A percentile compares a stretch with the other conserved stretches of the same genome.
Evolutionary conservation across 2,329 filamentous ascomycete species (phyloP).

Genomic region (Didymosphaeria variabile): DNA sequence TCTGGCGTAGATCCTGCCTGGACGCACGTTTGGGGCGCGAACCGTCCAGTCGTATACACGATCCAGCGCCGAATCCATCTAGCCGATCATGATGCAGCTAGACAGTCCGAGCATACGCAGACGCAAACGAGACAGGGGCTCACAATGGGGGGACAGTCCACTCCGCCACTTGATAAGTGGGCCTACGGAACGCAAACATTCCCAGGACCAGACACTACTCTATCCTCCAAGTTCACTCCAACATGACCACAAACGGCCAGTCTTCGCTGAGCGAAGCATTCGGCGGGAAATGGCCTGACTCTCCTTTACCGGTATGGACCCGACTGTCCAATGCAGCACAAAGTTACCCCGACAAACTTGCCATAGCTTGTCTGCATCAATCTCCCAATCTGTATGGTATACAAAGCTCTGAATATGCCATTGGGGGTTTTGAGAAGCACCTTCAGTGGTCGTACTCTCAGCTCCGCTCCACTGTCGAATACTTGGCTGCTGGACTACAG

Average conservation of each 20-base stretch:
- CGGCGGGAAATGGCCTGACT: slow-evolving; percentile 9
- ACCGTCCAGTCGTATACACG: neutral
- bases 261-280: slow-evolving; percentile 10
- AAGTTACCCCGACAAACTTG: slow-evolving; percentile 9
- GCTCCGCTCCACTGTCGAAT: neutral
- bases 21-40: neutral
- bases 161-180: slow-evolving; percentile 5
- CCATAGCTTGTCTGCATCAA: slow-evolving; percentile 13
- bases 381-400: slow-evolving; percentile 4
- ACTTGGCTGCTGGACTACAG: slow-evolving; percentile 6
- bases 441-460: slow-evolving; percentile 12
- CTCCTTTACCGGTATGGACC: slow-evolving; percentile 5
- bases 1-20: neutral
- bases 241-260: neutral
- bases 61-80: neutral
- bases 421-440: neutral
- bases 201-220: neutral
- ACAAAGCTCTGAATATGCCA: neutral
- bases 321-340: slow-evolving; percentile 7
- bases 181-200: neutral
- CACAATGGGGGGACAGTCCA: neutral
- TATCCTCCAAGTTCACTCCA: neutral
- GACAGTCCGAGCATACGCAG: neutral
- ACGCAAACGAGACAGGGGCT: neutral
- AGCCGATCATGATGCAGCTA: slow-evolving; percentile 8